Evolutionary conservation across 2,329 filamentous ascomycete genomes (phyloP), one percentile per base, ranked within the genome.

Genomic region (Botrytis galanthina): DNA sequence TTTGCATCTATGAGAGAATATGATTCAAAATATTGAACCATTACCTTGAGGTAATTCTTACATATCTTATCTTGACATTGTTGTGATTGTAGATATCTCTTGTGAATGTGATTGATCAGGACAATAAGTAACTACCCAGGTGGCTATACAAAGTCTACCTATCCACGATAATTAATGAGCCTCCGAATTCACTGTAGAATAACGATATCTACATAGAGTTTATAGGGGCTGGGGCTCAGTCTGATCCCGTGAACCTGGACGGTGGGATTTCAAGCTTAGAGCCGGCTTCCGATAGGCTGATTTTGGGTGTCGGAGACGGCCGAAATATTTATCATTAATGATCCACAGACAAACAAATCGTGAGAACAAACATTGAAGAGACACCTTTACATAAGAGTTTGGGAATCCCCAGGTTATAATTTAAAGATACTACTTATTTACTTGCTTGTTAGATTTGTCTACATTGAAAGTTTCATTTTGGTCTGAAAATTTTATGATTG

Each of bases 261-360:
- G 16, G 4, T n/a, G 61, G 61, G 12, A 63, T n/a, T 42, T 18
- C 39, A 39, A 32, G 61, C 26, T 44, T 14, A 63, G 29, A 63
- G 61, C 61, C 61, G 60, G 60, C 60, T 42, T 37, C 60, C 60
- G 60, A 62, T 61, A 62, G 60, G 60, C 37, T 37, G 9, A 39
- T 60, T 60, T 29, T 20, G 16, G 29, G 20, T 60, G 22, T 62
- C 60, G 60, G 60, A 62, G 37, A n/a, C 60, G 60, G 60, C 60
- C 60, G 60, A 62, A 62, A 39, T 61, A 61, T 35, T 29, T 61
- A 61, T 61, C 59, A 7, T 14, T 61, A 4, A 61, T 62, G 60
- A 62, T 62, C 37, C 37, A 42, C 60, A 62, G 37, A 62, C 60
- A 42, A 60, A 60, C 57, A 32, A 60, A 60, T 62, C 26, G 60